A percentile compares a stretch with the other conserved stretches of the same genome.
Conservation (phyloP, 2,329 filamentous ascomycete genomes). For the Ramichloridium luteum region DNA sequence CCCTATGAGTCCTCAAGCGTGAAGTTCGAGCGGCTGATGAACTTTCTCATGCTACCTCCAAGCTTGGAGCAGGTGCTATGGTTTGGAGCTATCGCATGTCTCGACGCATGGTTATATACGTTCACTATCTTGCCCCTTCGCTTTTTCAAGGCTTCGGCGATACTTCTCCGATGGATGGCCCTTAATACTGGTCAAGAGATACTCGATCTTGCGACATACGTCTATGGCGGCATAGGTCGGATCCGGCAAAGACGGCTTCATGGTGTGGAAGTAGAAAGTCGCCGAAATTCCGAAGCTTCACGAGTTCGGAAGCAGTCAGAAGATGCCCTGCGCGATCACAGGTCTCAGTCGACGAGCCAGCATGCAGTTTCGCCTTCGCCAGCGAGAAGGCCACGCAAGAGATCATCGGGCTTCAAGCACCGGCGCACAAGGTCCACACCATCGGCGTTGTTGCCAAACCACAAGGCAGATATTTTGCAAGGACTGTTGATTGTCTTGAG, state of each 20-base stretch:
- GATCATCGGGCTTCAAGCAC: conserved; percentile 40
- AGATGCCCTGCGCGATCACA: background rate
- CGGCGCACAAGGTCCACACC: conserved; percentile 72
- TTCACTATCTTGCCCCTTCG: conserved; percentile 89
- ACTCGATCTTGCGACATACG: conserved; percentile 59
- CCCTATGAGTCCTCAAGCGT: conserved; percentile 87
- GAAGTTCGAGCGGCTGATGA: conserved; percentile 82
- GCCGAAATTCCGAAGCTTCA: background rate
- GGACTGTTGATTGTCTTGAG: conserved; percentile 79
- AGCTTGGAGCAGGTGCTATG: conserved; percentile 73
- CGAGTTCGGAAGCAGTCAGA: background rate
- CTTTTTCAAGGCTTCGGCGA: conserved; percentile 66
- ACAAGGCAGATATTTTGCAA: conserved; percentile 92
- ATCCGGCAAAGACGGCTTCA: conserved; percentile 48
- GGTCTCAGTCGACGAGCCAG: background rate
- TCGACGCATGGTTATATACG: conserved; percentile 93
- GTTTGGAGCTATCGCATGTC: conserved; percentile 80
- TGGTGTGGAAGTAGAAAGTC: background rate
- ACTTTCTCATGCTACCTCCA: conserved; percentile 71
- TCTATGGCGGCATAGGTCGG: conserved; percentile 66
- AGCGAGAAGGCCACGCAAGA: conserved; percentile 11
- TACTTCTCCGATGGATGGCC: conserved; percentile 68
- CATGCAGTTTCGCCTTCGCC: conserved; percentile 6
- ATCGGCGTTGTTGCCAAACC: conserved; percentile 70
- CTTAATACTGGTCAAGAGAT: conserved; percentile 60